phyloP scores from a whole-genome alignment of 2,329 filamentous ascomycete species.

The Trichoderma oligosporum region DNA sequence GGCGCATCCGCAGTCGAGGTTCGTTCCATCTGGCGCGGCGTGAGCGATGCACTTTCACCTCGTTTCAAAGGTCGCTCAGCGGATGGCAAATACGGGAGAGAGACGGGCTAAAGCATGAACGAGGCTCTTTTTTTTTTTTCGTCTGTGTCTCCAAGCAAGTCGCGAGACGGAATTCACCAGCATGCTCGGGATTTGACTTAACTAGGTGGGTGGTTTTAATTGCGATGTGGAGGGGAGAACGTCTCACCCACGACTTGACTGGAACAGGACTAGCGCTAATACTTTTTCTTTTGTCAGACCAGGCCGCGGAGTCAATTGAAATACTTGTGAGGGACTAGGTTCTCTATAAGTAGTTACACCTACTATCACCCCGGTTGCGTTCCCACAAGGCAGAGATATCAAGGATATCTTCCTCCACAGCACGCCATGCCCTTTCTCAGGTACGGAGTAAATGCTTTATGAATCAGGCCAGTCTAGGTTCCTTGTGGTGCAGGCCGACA shows the following conservation, averaged over 20 bases:
- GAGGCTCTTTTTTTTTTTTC: not conserved
- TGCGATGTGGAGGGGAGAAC: slow-evolving; percentile 8
- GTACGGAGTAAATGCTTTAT: slow-evolving; percentile 2
- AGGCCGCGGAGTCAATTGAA: not conserved
- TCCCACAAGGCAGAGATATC: slow-evolving; percentile 11
- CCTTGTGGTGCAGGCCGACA: not conserved
- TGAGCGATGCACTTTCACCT: not conserved
- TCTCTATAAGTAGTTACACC: not conserved
- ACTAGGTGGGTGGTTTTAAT: slow-evolving; percentile 15
- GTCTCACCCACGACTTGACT: slow-evolving; percentile 9
- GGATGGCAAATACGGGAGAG: not conserved
- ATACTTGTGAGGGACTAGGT: not conserved
- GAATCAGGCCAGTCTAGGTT: not conserved
- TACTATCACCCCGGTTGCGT: not conserved
- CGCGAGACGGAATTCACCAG: slow-evolving; percentile 17
- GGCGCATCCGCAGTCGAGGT: slow-evolving; percentile 8
- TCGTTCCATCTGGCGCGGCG: slow-evolving; percentile 13
- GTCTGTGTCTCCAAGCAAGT: not conserved
- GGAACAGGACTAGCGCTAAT: not conserved
- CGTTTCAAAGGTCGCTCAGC: not conserved
- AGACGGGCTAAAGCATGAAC: not conserved
- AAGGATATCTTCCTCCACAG: not conserved
- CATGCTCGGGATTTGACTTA: slow-evolving; percentile 7
- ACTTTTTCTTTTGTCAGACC: not conserved
- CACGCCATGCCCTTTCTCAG: slow-evolving; percentile 6